Base-by-base conservation (phyloP, 805 yeast genomes). In the Brettanomyces bruxellensis region DNA sequence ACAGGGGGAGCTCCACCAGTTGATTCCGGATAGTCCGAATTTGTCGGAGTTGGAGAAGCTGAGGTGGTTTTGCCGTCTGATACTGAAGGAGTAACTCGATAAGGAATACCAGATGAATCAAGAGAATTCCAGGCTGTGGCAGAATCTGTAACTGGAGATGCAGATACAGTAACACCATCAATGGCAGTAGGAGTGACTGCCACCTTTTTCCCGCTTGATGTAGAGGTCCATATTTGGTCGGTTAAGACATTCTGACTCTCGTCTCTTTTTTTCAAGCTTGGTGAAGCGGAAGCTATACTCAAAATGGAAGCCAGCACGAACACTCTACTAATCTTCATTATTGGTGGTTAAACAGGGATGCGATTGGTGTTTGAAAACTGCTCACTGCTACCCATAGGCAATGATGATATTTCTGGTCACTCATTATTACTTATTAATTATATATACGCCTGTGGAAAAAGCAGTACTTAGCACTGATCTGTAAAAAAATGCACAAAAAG, bases 121-220 rank as follows among this genome's bases (percentile, higher is more conserved):
- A 71, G 57, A 7, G 75, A 69, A 25, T 57, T 67, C 76, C 76
- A 71, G 3, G 61, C 61, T 8, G 75, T 69, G 4, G 71, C 61
- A 18, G 66, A 56, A 30, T 48, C 42, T 1, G 67, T 51, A 9
- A 64, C 59, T 34, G 76, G 75, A 2, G 73, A 66, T 18, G 66
- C 68, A 40, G 66, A 61, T 3, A 65, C 47, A 2, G 82, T 76
- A 13, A 78, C 81, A 35, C 80, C 81, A 41, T 71, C 76, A 51
- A 76, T 71, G 40, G 83, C 82, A 3, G 66, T 61, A 30, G 66
- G 66, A 23, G 64, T 59, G 23, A 62, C 51, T n/a, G 38, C 14
- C 12, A 56, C 44, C 4, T 44, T 44, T 24, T 51, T 49, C 18
- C 60, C 59, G 1, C 60, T 52, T 25, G 67, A 60, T 7, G 67